Percentiles rank a stretch among this genome's conserved stretches.
phyloP scores from a whole-genome alignment of 1,284 basidiomycete species.

The Puccinia coronata region DNA sequence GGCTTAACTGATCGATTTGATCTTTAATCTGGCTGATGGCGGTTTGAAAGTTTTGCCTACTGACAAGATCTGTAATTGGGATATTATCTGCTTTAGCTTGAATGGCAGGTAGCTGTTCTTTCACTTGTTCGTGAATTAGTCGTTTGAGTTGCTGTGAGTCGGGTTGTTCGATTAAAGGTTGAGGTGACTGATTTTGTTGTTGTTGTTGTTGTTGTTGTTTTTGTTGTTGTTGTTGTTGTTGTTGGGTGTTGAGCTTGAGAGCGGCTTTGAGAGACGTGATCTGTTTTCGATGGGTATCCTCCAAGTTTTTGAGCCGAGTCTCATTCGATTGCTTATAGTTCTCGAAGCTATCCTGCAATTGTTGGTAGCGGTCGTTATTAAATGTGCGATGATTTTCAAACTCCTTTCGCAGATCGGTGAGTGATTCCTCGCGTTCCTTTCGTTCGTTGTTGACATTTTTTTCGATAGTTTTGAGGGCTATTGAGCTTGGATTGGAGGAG shows the following conservation, averaged over 20 bases:
- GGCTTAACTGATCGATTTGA: background rate
- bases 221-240: no score
- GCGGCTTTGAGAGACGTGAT: constrained; percentile 24
- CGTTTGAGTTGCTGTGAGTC: constrained; percentile 11
- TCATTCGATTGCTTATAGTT: constrained; percentile 17
- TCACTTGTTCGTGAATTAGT: constrained; percentile 1
- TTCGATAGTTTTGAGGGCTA: constrained; percentile 7
- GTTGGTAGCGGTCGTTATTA: background rate
- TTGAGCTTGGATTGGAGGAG: constrained; percentile 1
- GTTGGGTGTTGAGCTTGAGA: background rate
- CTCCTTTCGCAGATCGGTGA: background rate
- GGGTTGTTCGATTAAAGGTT: background rate
- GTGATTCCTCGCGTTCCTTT: constrained; percentile 29
- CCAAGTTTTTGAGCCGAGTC: constrained; percentile 8
- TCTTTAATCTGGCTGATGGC: background rate
- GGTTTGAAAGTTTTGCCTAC: background rate
- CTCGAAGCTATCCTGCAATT: background rate
- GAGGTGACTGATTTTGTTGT: no score
- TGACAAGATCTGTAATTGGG: constrained; percentile 1
- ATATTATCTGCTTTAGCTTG: background rate
- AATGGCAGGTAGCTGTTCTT: background rate
- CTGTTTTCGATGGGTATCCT: constrained; percentile 24
- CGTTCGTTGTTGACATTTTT: constrained; percentile 31
- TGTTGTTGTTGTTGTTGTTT: no score
- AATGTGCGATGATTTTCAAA: constrained; percentile 18